Percentiles rank a stretch among this genome's conserved stretches.
phyloP scores from a whole-genome alignment of 2,329 filamentous ascomycete species.

The Chrysosphaeria jannelii region DNA sequence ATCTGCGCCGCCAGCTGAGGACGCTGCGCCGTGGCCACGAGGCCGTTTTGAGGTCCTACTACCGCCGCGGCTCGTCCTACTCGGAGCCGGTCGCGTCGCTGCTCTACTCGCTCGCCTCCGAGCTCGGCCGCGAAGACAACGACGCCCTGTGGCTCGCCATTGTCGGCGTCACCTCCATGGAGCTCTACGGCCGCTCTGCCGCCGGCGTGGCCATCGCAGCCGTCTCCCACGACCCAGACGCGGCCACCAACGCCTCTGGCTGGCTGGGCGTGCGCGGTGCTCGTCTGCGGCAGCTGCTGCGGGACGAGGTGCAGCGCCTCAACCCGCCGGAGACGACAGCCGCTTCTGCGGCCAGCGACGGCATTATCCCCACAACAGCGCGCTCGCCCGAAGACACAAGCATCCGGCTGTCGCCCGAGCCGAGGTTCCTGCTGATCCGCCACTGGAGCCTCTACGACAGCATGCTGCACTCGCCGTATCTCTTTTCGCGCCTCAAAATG shows the following conservation, averaged over 20 bases:
- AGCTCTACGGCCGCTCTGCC: conserved; percentile 65
- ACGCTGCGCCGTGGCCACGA: conserved; percentile 54
- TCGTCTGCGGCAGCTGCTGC: conserved; percentile 54
- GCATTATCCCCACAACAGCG: conserved; percentile 71
- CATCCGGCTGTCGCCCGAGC: conserved; percentile 79
- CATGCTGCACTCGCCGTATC: conserved; percentile 90
- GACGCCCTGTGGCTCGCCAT: conserved; percentile 87
- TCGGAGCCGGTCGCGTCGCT: conserved; percentile 86
- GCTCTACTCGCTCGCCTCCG: conserved; percentile 79
- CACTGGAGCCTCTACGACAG: conserved; percentile 97
- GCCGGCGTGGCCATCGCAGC: conserved; percentile 43
- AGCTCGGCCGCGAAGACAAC: conserved; percentile 87
- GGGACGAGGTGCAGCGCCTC: conserved; percentile 77
- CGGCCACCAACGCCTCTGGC: conserved; percentile 24
- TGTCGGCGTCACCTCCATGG: conserved; percentile 79
- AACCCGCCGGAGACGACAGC: conserved; percentile 42
- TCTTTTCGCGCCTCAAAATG: conserved; percentile 71
- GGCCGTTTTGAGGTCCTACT: conserved; percentile 47
- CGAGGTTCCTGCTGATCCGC: conserved; percentile 67
- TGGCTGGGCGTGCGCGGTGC: conserved; percentile 65
- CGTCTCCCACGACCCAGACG: conserved; percentile 17
- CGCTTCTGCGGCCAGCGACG: conserved; percentile 17
- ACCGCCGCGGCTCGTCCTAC: conserved; percentile 63
- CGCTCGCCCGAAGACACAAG: conserved; percentile 71
- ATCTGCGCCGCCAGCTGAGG: conserved; percentile 41